phyloP scores from a whole-genome alignment of 306 rosid genomes.

The Prunus fruticosa region DNA sequence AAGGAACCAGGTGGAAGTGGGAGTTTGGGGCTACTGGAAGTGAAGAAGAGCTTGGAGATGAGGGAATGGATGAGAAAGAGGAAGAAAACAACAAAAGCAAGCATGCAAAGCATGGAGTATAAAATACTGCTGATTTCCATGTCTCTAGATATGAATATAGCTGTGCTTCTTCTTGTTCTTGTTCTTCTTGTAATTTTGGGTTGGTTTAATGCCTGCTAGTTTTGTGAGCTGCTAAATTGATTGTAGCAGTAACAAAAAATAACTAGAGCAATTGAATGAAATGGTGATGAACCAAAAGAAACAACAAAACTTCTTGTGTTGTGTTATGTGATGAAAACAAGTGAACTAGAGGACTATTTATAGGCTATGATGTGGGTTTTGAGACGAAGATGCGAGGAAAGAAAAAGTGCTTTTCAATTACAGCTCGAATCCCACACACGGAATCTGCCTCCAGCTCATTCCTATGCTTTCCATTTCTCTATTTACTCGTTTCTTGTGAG shows the following conservation, averaged over 20 bases:
- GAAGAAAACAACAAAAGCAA: slow-evolving; percentile 22
- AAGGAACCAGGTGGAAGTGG: slow-evolving; percentile 87
- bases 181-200: not conserved
- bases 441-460: slow-evolving; percentile 75
- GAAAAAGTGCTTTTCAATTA: slow-evolving; percentile 31
- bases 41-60: slow-evolving; percentile 29
- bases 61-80: slow-evolving; percentile 29
- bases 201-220: too few relatives aligned
- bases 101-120: slow-evolving; percentile 8
- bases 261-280: not conserved
- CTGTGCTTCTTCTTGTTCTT: not conserved
- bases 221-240: too few relatives aligned
- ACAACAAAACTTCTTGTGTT: not conserved
- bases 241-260: too few relatives aligned
- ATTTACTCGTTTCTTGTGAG: not conserved
- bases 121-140: slow-evolving; percentile 34
- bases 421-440: slow-evolving; percentile 66
- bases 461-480: not conserved
- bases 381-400: slow-evolving; percentile 11
- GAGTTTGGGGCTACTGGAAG: slow-evolving; percentile 23
- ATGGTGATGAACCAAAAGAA: not conserved
- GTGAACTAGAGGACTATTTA: slow-evolving; percentile 8
- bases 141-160: not conserved
- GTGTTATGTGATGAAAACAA: slow-evolving; percentile 3
- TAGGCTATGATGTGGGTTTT: slow-evolving; percentile 22